Percentiles rank a stretch among this genome's conserved stretches.
Evolutionary conservation across 1,284 basidiomycete species (phyloP).

Genomic region (Pseudozyma sp.): DNA sequence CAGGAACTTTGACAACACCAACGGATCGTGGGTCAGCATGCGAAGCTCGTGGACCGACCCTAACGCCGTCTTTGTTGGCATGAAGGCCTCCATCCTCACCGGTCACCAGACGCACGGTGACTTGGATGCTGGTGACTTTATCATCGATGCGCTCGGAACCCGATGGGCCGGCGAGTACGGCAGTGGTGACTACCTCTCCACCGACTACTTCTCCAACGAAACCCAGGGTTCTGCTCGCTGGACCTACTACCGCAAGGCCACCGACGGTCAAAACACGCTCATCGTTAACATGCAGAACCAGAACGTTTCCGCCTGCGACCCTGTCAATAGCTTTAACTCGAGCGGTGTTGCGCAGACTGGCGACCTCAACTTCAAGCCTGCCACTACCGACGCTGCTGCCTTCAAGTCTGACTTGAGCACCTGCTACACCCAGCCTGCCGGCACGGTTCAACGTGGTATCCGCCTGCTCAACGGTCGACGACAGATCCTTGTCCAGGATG

Average conservation of each 20-base stretch:
- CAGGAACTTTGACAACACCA: constrained; percentile 78
- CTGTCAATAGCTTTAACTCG: constrained; percentile 74
- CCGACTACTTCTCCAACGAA: constrained; percentile 66
- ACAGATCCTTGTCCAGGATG: constrained; percentile 80
- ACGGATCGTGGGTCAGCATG: constrained; percentile 85
- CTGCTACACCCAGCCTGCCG: constrained; percentile 77
- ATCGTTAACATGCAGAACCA: constrained; percentile 84
- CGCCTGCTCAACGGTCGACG: constrained; percentile 85
- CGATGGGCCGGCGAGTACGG: constrained; percentile 97
- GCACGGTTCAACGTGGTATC: constrained; percentile 84
- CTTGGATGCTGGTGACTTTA: constrained; percentile 91
- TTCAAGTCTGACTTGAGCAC: constrained; percentile 83
- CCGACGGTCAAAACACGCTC: constrained; percentile 96
- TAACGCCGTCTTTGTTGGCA: constrained; percentile 83
- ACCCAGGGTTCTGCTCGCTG: constrained; percentile 51
- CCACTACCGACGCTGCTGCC: constrained; percentile 81
- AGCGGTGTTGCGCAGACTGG: constrained; percentile 81
- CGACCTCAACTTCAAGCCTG: constrained; percentile 74
- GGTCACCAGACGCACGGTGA: constrained; percentile 89
- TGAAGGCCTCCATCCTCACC: constrained; percentile 83
- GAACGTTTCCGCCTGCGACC: constrained; percentile 76
- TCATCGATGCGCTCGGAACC: constrained; percentile 91
- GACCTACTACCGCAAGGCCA: constrained; percentile 85
- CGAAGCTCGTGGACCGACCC: constrained; percentile 90
- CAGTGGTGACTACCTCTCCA: constrained; percentile 81